Evolutionary conservation across 2,329 filamentous ascomycete genomes (phyloP).

Genomic region (Passalora sequoiae): DNA sequence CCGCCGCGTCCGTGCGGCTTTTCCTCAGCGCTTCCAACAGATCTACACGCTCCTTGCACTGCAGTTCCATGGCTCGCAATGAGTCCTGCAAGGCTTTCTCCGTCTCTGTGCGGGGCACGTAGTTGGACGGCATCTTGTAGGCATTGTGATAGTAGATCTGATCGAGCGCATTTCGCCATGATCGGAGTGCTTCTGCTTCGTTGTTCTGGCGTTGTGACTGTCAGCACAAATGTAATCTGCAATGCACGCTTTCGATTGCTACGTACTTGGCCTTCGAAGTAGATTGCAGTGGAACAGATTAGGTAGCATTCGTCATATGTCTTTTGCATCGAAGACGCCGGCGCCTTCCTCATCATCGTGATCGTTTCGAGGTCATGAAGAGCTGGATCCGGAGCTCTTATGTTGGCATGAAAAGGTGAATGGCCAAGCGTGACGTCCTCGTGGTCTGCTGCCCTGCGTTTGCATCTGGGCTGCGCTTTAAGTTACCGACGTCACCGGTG

Average conservation of each 20-base stretch:
- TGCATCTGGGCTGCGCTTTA: background rate
- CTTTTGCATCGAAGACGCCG: constrained; percentile 78
- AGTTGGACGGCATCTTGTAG: constrained; percentile 64
- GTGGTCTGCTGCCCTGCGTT: too few species aligned
- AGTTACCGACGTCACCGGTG: background rate
- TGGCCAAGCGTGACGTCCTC: background rate
- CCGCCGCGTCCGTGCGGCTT: constrained; percentile 52
- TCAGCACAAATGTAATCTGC: background rate
- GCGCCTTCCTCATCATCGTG: constrained; percentile 44
- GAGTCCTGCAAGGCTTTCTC: constrained; percentile 79
- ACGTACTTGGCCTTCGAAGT: constrained; percentile 84
- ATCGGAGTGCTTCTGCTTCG: constrained; percentile 81
- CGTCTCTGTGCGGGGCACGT: constrained; percentile 69
- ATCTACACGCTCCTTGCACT: constrained; percentile 90
- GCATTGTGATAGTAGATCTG: constrained; percentile 84
- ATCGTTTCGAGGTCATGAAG: constrained; percentile 6
- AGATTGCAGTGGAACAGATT: constrained; percentile 89
- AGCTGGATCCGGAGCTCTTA: background rate
- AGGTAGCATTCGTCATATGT: constrained; percentile 96
- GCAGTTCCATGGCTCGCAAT: constrained; percentile 73
- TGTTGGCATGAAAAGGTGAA: background rate
- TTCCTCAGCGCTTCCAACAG: constrained; percentile 74
- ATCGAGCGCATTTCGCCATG: constrained; percentile 83
- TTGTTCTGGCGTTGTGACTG: constrained; percentile 71
- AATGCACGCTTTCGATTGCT: constrained; percentile 4